Evolutionary conservation across 2,329 filamentous ascomycete genomes (phyloP).

Genomic region (Diplodia scrobiculata): DNA sequence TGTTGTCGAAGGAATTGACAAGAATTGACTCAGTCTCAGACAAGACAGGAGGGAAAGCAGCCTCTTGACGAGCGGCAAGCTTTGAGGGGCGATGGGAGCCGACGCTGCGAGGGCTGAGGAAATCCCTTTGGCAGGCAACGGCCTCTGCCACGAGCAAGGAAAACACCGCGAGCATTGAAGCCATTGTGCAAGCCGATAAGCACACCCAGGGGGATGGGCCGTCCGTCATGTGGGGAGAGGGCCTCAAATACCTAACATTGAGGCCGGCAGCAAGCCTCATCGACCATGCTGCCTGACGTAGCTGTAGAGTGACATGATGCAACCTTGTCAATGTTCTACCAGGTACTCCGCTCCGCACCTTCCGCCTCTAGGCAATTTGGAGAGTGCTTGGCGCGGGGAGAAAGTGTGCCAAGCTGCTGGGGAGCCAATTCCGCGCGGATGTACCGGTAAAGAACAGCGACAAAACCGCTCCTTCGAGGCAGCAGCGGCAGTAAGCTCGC

Average conservation of each 20-base stretch:
- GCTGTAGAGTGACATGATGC: not conserved
- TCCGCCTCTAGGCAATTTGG: slow-evolving; percentile 19
- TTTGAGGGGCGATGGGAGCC: slow-evolving; percentile 33
- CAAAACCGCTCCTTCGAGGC: slow-evolving; percentile 8
- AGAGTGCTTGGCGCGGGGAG: slow-evolving; percentile 22
- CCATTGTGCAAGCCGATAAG: slow-evolving; percentile 1
- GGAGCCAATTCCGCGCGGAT: slow-evolving; percentile 1
- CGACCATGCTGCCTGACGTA: slow-evolving; percentile 7
- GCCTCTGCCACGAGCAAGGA: slow-evolving; percentile 10
- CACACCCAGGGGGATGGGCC: not conserved
- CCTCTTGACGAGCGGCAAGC: slow-evolving; percentile 35
- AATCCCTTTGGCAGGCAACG: slow-evolving; percentile 12
- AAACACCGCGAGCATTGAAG: slow-evolving; percentile 4
- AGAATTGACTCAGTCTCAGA: slow-evolving; percentile 46
- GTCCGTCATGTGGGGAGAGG: not conserved
- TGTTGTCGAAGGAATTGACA: slow-evolving; percentile 47
- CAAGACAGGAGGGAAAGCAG: slow-evolving; percentile 40
- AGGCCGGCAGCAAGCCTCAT: not conserved
- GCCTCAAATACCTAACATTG: not conserved
- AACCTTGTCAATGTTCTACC: not conserved
- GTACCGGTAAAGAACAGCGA: not conserved
- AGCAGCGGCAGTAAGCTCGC: not conserved
- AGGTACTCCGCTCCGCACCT: not conserved
- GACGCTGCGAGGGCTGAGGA: slow-evolving; percentile 2
- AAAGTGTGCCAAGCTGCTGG: slow-evolving; percentile 2